Conservation (phyloP, 1,284 basidiomycete genomes). For the Cutaneotrichosporon dermatis region DNA sequence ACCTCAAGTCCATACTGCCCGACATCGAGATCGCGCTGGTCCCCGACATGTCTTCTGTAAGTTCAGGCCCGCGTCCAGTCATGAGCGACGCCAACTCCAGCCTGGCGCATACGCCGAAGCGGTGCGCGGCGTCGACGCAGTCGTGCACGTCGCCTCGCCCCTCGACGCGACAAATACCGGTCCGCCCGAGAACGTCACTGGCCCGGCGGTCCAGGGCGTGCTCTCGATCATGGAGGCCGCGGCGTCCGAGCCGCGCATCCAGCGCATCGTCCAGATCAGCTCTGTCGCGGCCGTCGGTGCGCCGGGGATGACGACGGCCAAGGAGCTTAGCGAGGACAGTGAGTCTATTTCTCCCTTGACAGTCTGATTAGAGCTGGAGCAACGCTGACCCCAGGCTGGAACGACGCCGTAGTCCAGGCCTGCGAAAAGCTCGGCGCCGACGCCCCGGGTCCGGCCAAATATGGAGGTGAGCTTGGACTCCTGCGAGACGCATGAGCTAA, state of each 20-base stretch:
- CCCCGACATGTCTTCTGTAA: constrained; percentile 51
- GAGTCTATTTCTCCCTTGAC: too few relatives aligned
- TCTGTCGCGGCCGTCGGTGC: constrained; percentile 27
- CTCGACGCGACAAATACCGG: constrained; percentile 4
- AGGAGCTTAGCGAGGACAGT: too few relatives aligned
- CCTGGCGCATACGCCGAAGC: constrained; percentile 65
- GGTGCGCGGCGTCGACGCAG: constrained; percentile 61
- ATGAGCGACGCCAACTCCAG: constrained; percentile 30
- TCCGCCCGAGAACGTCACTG: not conserved
- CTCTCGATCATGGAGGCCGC: not conserved
- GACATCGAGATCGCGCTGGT: constrained; percentile 48
- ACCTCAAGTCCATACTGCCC: constrained; percentile 49
- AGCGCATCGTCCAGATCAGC: constrained; percentile 15
- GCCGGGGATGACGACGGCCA: not conserved
- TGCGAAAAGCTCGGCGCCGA: not conserved
- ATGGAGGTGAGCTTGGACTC: not conserved
- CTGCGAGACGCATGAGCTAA: too few relatives aligned
- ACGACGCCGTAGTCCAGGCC: not conserved
- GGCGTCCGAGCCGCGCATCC: too few relatives aligned
- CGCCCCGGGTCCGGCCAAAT: constrained; percentile 4
- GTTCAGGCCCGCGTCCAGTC: not conserved
- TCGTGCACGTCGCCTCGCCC: constrained; percentile 42
- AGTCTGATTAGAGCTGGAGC: too few relatives aligned
- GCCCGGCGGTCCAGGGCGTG: constrained; percentile 6
- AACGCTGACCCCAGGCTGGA: constrained; percentile 1